Evolutionary conservation across 352 stramenopile genomes (phyloP), one percentile per base, ranked within the genome.

Genomic region (Lagenidium sp.): DNA sequence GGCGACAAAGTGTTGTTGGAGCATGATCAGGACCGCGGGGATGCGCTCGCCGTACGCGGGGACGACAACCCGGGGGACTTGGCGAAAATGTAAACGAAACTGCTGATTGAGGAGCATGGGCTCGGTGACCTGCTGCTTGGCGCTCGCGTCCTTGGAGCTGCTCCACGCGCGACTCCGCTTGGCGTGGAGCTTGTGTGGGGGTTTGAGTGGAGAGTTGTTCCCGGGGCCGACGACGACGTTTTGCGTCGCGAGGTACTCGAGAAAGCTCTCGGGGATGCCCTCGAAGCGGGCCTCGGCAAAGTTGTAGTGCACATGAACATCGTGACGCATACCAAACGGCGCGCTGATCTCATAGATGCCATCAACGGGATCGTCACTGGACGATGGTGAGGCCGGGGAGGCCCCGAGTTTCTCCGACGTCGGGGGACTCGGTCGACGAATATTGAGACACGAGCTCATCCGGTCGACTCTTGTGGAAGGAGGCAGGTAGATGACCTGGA

Each of bases 241-340:
- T 20, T 59, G 47, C 8, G 50, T 44, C 19, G 65, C 53, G n/a
- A 85, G 52, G 41, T 62, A 85, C 57, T 85, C 68, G n/a, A 69
- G 63, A 37, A 90, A 94, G 50, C 87, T 86, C 38, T 78, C 68
- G 0, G 82, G 79, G 21, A 93, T 66, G 25, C 83, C 83, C 45
- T 94, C 84, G 51, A 88, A 95, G 10, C 82, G 66, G n/a, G 79
- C 79, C 34, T 85, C 70, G 28, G 83, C 56, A 50, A 78, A 89
- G 58, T 95, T 93, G 67, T 92, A 95, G 47, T 73, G 66, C 28
- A 95, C 77, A 52, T 94, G 81, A 36, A 94, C 58, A 53, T 90
- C 78, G 44, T 94, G 82, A 19, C 78, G 71, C 25, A 93, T 66
- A 36, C 54, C 80, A 51, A 81, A 91, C 16, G 82, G 82, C 25